Evolutionary conservation across 2,329 filamentous ascomycete species (phyloP), one percentile per base, ranked within the genome.

Genomic region (Furcasterigmium furcatum): DNA sequence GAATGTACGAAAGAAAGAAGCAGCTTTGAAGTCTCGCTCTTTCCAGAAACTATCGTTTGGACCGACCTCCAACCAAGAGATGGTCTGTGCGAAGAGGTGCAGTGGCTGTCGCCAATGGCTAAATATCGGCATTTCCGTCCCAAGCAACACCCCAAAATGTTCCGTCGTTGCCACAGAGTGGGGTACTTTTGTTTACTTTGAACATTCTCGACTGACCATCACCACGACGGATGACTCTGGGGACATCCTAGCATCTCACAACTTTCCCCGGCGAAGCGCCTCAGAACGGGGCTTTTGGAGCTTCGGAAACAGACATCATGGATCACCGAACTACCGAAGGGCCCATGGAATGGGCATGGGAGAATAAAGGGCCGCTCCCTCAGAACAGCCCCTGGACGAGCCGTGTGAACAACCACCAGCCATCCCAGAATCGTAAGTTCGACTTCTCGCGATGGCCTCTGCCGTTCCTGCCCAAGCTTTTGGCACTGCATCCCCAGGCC

Each of bases 281-380:
- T 27, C 24, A 27, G 24, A n/a, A n/a, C 24, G 12, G 24, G 12
- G 24, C 7, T 27, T 12, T 7, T 12, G 12, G 24, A 27, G 24
- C 24, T 12, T 27, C 12, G 12, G 7, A 27, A 12, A 7, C 12
- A 7, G 22, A 8, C 14, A 25, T 24, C 14, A 82, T 79, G 72
- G 72, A 79, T 44, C 71, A 71, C 53, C 71, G 82, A 55, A 80
- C 75, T 2, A 76, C 70, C 52, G 80, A 84, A 63, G 71, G 77
- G 50, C 80, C 71, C 51, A 85, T 85, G 82, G 82, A 85, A 55
- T 85, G 79, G 77, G 79, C 85, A 59, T 85, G 81, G 60, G 74
- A 84, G 55, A 72, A 70, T 49, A 63, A 68, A 40, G 79, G 74
- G 2, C 80, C 79, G 16, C 63, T 80, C 49, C 82, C 85, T 63